Evolutionary conservation across 2,329 filamentous ascomycete genomes (phyloP).

Genomic region (Diaporthe ilicicola): DNA sequence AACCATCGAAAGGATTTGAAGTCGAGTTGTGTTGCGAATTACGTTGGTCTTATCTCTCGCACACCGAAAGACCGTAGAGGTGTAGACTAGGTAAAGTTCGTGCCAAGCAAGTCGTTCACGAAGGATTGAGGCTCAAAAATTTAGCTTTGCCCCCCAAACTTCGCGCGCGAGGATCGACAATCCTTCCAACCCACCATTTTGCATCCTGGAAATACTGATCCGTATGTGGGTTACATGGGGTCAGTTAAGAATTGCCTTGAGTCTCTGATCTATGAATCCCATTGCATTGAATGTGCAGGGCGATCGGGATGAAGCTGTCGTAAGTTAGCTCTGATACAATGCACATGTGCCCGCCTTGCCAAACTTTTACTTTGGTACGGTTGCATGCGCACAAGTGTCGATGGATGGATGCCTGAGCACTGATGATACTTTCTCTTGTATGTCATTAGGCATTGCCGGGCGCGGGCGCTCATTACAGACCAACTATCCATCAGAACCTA

Average conservation of each 20-base stretch:
- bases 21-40: neutral
- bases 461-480: too few species aligned
- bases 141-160: neutral
- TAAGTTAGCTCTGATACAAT: neutral
- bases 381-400: neutral
- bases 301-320: neutral
- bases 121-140: conserved; percentile 12
- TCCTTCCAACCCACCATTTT: neutral
- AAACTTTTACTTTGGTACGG: neutral
- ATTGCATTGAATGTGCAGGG: too few species aligned
- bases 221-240: too few species aligned
- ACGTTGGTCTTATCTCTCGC: too few species aligned
- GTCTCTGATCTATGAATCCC: too few species aligned
- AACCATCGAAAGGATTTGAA: neutral
- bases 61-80: neutral
- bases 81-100: neutral
- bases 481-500: too few species aligned
- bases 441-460: neutral
- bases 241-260: too few species aligned
- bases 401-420: too few species aligned
- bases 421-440: neutral
- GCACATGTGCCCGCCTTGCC: neutral
- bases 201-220: neutral
- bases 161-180: neutral
- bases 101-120: neutral